These are phyloP conservation scores for Allium fistulosum DNA, from an alignment of 106 monocot genomes.

Conservation along the genomic window DNA sequence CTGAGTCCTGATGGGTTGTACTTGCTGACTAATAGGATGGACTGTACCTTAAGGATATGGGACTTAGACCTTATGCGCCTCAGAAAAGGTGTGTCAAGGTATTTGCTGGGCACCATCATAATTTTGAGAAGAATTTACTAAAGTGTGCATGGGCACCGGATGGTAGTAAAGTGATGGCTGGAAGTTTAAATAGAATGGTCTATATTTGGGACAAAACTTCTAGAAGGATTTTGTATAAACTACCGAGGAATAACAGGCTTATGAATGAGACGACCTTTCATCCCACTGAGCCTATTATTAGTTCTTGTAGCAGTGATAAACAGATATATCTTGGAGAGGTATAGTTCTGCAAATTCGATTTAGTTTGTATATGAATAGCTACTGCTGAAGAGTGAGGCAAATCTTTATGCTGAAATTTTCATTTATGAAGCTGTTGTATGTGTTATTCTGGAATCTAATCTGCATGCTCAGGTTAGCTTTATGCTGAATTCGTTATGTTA, in stretches of 20 bases:
- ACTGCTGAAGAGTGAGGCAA: no score
- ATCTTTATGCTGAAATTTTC: no score
- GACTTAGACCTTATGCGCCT: slow-evolving; percentile 95
- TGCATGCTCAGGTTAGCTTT: background rate
- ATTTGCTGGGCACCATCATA: slow-evolving; percentile 90
- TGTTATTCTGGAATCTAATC: no score
- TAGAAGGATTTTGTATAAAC: slow-evolving; percentile 82
- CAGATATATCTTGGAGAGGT: no score
- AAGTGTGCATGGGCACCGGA: slow-evolving; percentile 91
- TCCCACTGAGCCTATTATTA: no score
- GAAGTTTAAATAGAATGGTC: slow-evolving; percentile 90
- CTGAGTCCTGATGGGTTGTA: slow-evolving; percentile 98
- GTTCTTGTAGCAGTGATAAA: no score
- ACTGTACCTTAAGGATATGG: slow-evolving; percentile 85
- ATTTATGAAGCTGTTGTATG: no score
- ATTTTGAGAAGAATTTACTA: slow-evolving; percentile 93
- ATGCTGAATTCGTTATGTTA: no score
- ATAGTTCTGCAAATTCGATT: no score
- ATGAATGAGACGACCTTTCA: no score
- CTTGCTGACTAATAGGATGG: slow-evolving; percentile 92
- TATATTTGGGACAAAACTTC: slow-evolving; percentile 98
- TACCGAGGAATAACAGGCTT: slow-evolving; percentile 93
- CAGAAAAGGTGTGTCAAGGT: slow-evolving; percentile 95
- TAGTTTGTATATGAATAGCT: no score
- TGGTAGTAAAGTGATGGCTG: slow-evolving; percentile 85